These are phyloP conservation scores for Scheffersomyces titani DNA, from an alignment of 1,139 yeast species.

Conservation along the genomic window DNA sequence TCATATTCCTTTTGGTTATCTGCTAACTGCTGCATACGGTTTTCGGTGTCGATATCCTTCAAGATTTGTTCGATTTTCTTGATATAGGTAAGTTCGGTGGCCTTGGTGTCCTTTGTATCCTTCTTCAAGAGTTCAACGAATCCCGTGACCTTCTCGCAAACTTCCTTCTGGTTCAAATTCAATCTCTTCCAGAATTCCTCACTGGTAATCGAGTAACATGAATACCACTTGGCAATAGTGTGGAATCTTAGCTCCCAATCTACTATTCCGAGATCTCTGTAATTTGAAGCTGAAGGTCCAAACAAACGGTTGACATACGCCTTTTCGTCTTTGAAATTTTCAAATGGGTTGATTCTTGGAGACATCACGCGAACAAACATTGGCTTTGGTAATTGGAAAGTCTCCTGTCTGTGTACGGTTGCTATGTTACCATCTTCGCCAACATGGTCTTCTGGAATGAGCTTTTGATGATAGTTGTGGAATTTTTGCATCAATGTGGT, in stretches of 20 bases:
- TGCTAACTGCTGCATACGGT: not conserved
- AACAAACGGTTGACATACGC: not conserved
- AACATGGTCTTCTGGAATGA: conserved; percentile 7
- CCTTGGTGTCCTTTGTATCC: conserved; percentile 17
- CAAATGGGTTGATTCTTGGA: conserved; percentile 40
- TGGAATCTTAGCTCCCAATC: conserved; percentile 42
- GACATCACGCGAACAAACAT: conserved; percentile 45
- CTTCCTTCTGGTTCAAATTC: conserved; percentile 20
- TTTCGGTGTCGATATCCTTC: not conserved
- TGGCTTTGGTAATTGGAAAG: conserved; percentile 24
- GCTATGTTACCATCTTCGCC: conserved; percentile 2
- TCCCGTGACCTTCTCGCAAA: conserved; percentile 25
- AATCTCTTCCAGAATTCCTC: conserved; percentile 22
- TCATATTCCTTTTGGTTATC: not conserved
- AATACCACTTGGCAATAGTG: conserved; percentile 35
- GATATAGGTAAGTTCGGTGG: conserved; percentile 7
- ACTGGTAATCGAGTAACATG: conserved; percentile 32
- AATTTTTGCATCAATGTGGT: conserved; percentile 10
- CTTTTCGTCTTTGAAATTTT: conserved; percentile 15
- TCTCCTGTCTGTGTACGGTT: not conserved
- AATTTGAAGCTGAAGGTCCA: not conserved
- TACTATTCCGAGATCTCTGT: conserved; percentile 14
- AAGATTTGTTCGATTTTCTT: not conserved
- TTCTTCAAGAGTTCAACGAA: conserved; percentile 29
- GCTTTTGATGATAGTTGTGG: not conserved